Evolutionary conservation across 768 basidiomycete species (phyloP).

Genomic region (Termitomyces sp.): DNA sequence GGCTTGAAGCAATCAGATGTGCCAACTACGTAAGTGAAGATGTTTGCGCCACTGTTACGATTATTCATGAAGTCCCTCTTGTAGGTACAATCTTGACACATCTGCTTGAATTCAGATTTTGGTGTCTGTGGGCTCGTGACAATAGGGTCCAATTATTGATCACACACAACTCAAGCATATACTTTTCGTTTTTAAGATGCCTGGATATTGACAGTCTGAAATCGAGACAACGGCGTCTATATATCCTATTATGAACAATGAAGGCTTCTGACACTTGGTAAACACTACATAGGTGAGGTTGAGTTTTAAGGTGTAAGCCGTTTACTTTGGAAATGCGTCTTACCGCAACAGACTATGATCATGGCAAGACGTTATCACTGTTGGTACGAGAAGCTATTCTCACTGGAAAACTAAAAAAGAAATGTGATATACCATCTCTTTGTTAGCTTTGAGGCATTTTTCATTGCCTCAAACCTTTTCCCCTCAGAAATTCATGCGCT

Average conservation of each 20-base stretch:
- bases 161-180: background rate
- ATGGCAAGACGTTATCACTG: background rate
- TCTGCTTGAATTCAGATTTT: background rate
- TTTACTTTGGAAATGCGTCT: background rate
- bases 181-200: background rate
- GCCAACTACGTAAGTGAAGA: constrained; percentile 27
- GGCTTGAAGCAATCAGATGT: constrained; percentile 30
- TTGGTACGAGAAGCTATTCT: too few relatives aligned
- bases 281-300: too few relatives aligned
- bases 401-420: too few relatives aligned
- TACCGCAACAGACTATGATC: too few relatives aligned
- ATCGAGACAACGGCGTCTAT: background rate
- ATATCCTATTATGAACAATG: background rate
- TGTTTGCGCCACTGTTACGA: background rate
- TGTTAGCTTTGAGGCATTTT: too few relatives aligned
- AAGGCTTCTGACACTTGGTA: background rate
- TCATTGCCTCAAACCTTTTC: too few relatives aligned
- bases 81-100: background rate
- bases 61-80: background rate
- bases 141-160: background rate
- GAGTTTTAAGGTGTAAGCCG: background rate
- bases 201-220: background rate
- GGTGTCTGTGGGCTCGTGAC: background rate
- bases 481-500: too few relatives aligned
- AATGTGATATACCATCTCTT: too few relatives aligned